Evolutionary conservation across 179 eudicot species (phyloP).

Genomic region (Spergularia azorica): DNA sequence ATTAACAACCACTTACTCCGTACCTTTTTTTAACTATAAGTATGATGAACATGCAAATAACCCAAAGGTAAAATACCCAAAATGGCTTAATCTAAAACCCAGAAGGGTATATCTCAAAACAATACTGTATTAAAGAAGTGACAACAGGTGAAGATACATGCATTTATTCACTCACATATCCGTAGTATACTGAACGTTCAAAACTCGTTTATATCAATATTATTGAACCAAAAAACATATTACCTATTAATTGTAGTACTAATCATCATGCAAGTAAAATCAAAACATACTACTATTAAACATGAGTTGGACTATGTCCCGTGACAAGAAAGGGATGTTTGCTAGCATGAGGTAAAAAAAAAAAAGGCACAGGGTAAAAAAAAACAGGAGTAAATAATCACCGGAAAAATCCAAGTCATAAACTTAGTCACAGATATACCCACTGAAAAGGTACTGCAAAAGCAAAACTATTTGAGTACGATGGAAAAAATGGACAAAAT

Average conservation of each 20-base stretch:
- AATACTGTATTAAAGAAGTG: no score
- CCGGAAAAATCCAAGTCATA: background rate
- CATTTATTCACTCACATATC: conserved; percentile 5
- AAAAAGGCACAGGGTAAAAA: background rate
- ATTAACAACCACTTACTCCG: conserved; percentile 9
- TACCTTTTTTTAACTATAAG: background rate
- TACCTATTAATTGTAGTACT: background rate
- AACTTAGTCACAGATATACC: background rate
- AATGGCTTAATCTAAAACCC: conserved; percentile 1
- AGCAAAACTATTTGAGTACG: background rate
- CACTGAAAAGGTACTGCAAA: background rate
- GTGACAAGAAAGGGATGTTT: conserved; percentile 31
- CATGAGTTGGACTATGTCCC: conserved; percentile 22
- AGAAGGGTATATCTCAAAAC: background rate
- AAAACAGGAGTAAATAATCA: no score
- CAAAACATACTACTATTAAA: conserved; percentile 13
- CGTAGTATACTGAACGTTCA: no score
- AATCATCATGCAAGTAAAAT: conserved; percentile 14
- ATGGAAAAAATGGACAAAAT: background rate
- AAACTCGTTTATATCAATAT: no score
- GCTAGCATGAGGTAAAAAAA: conserved; percentile 14
- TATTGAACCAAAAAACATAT: no score
- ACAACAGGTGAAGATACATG: background rate
- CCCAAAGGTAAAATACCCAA: background rate
- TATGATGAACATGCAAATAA: conserved; percentile 7